Evolutionary conservation across 495 filamentous ascomycete species (phyloP).

Genomic region (Penicillium odoratum): DNA sequence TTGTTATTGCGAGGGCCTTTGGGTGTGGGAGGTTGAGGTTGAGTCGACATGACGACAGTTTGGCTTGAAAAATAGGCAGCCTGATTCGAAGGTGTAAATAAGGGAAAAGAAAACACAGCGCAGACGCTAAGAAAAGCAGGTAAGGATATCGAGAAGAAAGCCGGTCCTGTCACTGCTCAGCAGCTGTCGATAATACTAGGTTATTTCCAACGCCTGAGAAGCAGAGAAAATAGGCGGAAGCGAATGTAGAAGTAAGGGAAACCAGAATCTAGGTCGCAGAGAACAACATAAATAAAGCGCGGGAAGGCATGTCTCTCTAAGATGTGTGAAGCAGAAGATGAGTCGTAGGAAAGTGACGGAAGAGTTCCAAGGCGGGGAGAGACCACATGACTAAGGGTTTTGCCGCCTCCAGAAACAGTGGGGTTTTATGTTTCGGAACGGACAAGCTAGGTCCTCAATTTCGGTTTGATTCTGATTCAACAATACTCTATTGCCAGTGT

Average conservation of each 20-base stretch:
- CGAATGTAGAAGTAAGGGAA: slow-evolving; percentile 16
- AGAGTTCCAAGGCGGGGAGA: slow-evolving; percentile 14
- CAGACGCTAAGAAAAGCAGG: slow-evolving; percentile 14
- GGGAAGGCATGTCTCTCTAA: slow-evolving; percentile 4
- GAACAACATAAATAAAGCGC: slow-evolving; percentile 8
- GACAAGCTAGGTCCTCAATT: not conserved
- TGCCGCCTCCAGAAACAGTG: slow-evolving; percentile 21
- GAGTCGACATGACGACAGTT: slow-evolving; percentile 43
- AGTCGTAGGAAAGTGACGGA: slow-evolving; percentile 18
- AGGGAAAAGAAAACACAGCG: slow-evolving; percentile 21
- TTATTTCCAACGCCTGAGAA: slow-evolving; percentile 19
- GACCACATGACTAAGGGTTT: slow-evolving; percentile 25
- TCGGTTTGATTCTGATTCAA: not conserved
- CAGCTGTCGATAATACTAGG: slow-evolving; percentile 25
- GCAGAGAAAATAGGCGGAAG: slow-evolving; percentile 16
- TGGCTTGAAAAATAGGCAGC: slow-evolving; percentile 52
- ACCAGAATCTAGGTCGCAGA: slow-evolving; percentile 13
- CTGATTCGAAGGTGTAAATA: slow-evolving; percentile 26
- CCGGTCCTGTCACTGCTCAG: slow-evolving; percentile 38
- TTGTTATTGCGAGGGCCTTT: slow-evolving; percentile 38
- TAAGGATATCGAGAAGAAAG: slow-evolving; percentile 18
- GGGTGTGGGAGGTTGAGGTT: slow-evolving; percentile 40
- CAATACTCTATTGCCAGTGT: not conserved
- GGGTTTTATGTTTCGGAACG: slow-evolving; percentile 5
- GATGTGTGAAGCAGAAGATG: slow-evolving; percentile 8